Conservation (phyloP, 306 rosid genomes). For the Benincasa hispida region DNA sequence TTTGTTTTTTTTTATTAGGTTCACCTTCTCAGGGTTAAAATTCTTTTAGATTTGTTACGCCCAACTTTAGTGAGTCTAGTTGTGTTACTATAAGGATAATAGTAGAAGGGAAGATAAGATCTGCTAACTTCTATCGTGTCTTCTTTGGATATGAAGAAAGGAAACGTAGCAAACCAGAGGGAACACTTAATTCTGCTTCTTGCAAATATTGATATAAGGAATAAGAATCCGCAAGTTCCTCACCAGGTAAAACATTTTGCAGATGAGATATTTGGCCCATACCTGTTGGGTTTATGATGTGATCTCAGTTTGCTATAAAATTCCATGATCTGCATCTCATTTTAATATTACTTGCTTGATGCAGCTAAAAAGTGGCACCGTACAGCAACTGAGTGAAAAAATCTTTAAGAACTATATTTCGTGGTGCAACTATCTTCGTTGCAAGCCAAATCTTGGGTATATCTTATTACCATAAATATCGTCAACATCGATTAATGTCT, state of each 20-base stretch:
- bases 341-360: conserved; percentile 11
- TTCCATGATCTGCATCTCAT: not conserved
- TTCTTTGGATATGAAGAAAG: conserved; percentile 57
- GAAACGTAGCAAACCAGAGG: conserved; percentile 95
- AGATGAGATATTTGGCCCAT: conserved; percentile 1
- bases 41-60: not conserved
- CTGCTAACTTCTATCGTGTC: not conserved
- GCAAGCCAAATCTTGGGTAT: conserved; percentile 48
- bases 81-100: not conserved
- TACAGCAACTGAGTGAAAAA: conserved; percentile 29
- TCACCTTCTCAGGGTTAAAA: not conserved
- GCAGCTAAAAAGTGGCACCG: conserved; percentile 58
- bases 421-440: conserved; percentile 77
- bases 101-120: not conserved
- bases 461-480: conserved; percentile 13
- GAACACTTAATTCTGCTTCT: conserved; percentile 86
- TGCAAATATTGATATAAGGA: conserved; percentile 65
- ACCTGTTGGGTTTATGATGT: not conserved
- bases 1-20: too few species aligned
- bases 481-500: conserved; percentile 9
- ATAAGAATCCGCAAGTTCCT: conserved; percentile 16
- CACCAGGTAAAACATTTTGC: conserved; percentile 30
- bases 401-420: conserved; percentile 77
- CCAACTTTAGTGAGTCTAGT: not conserved
- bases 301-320: not conserved